Base-by-base conservation (phyloP, 345 rosid species). In the Clausena lansium region DNA sequence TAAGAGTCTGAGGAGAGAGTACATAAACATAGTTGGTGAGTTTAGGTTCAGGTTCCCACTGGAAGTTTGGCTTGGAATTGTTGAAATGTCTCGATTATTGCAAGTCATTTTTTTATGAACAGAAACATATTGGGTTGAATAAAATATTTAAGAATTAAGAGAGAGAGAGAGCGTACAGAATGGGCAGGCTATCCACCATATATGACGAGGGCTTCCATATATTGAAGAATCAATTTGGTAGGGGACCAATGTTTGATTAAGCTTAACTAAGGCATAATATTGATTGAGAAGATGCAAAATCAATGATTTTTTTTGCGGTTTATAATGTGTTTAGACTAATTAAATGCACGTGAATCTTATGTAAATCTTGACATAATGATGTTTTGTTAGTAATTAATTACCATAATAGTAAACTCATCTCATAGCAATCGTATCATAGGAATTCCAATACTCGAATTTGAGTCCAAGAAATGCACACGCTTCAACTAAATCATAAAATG, bases 21-120 rank as follows among this genome's bases (percentile, higher is more conserved):
- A 66, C 52, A 64, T 76, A 62, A 78, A 66, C 52, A 64, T 76
- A 62, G 80, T 78, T 61, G 81, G 82, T 83, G 81, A 73, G 45
- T 66, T 64, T 60, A 52, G 70, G 75, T 74, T 68, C 67, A 9
- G 68, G 68, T 32, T 83, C 72, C 71, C 75, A 77, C 62, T 52
- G 47, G 62, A 73, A 45, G 57, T 80, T 70, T 74, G 72, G 83
- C 54, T 63, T 7, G 70, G 33, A 72, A 73, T 35, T 64, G 73
- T 55, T 77, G 73, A 72, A 61, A 58, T 74, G 75, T 57, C 84
- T 78, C 83, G 77, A 79, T 77, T 79, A 71, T 83, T 73, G 76
- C 27, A 55, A 41, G 4, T 17, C n/a, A 55, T 9, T 52, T 20
- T 47, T 45, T 69, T 22, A 52, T 17, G 75, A 52, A 39, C 77